A percentile compares a stretch with the other conserved stretches of the same genome.
Evolutionary conservation across 805 yeast genomes (phyloP).

Genomic region (Nakazawaea ambrosiae): DNA sequence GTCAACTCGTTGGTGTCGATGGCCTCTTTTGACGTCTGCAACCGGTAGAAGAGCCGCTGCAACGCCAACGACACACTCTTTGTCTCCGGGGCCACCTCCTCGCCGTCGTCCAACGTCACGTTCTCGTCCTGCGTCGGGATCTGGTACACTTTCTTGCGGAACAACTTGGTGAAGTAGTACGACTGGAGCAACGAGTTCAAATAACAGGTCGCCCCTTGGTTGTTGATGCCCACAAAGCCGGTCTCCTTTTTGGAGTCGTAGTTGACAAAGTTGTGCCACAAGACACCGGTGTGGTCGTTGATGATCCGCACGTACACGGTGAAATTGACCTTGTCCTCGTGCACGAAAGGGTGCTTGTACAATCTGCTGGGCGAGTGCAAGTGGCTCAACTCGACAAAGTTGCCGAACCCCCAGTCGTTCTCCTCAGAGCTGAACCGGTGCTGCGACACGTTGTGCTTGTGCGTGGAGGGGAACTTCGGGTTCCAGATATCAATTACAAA

Average conservation of each 20-base stretch:
- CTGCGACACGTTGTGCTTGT: slow-evolving; percentile 54
- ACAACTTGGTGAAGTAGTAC: slow-evolving; percentile 75
- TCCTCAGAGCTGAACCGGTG: slow-evolving; percentile 74
- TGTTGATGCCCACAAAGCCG: slow-evolving; percentile 87
- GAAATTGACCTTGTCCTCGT: slow-evolving; percentile 54
- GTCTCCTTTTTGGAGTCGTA: slow-evolving; percentile 84
- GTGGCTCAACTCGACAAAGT: slow-evolving; percentile 53
- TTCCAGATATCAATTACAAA: slow-evolving; percentile 82
- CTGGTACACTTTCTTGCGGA: slow-evolving; percentile 79
- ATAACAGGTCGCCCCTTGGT: slow-evolving; percentile 98
- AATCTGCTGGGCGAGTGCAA: slow-evolving; percentile 27
- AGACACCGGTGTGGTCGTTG: slow-evolving; percentile 87
- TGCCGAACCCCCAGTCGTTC: slow-evolving; percentile 95
- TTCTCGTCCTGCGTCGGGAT: slow-evolving; percentile 70
- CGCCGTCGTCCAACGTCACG: slow-evolving; percentile 23
- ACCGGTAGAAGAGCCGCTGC: slow-evolving; percentile 78
- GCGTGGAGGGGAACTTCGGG: slow-evolving; percentile 61
- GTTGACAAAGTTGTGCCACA: slow-evolving; percentile 84
- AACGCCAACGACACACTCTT: slow-evolving; percentile 72
- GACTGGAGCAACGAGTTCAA: slow-evolving; percentile 89
- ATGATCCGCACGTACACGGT: slow-evolving; percentile 73
- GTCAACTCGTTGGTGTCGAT: slow-evolving; percentile 85
- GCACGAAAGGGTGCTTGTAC: slow-evolving; percentile 33
- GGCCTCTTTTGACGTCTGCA: slow-evolving; percentile 67
- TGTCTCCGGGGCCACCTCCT: slow-evolving; percentile 20